Conservation (phyloP, 2,329 filamentous ascomycete species). For the Penicillium sp. region DNA sequence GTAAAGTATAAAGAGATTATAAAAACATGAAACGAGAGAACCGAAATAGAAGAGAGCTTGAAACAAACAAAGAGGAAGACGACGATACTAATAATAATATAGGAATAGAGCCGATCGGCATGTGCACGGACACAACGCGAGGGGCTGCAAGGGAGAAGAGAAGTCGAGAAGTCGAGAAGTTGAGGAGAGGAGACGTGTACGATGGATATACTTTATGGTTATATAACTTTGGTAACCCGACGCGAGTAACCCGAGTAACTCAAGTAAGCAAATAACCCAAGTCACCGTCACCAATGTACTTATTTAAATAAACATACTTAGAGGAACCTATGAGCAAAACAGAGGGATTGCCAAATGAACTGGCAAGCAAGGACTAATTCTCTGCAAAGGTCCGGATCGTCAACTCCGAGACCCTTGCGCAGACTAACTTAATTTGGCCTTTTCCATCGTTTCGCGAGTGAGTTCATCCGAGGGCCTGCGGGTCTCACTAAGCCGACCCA, state of each 20-base stretch:
- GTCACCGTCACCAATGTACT: too few species aligned
- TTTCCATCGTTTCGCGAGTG: conserved; percentile 49
- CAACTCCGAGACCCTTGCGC: not conserved
- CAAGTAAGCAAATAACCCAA: too few species aligned
- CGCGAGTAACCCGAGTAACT: not conserved
- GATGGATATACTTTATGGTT: not conserved
- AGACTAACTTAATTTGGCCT: conserved; percentile 43
- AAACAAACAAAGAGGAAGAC: not conserved
- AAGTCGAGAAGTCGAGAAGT: too few species aligned
- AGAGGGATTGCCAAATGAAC: conserved; percentile 1
- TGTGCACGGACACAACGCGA: conserved; percentile 15
- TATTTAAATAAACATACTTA: too few species aligned
- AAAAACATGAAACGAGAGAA: not conserved
- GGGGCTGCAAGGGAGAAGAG: conserved; percentile 11
- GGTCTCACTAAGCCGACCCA: conserved; percentile 53
- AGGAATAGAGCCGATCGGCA: not conserved
- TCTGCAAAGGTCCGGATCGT: too few species aligned
- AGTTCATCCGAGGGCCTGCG: conserved; percentile 51
- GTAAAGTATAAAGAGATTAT: not conserved
- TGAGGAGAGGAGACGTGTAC: not conserved
- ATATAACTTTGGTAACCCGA: not conserved
- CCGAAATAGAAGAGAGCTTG: not conserved
- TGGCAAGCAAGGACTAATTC: not conserved
- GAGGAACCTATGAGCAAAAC: too few species aligned
- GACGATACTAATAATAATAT: not conserved